Percentiles rank a stretch among this genome's conserved stretches.
These are phyloP conservation scores for Meyerozyma elateridarum DNA, from an alignment of 1,139 yeast species.

Conservation along the genomic window DNA sequence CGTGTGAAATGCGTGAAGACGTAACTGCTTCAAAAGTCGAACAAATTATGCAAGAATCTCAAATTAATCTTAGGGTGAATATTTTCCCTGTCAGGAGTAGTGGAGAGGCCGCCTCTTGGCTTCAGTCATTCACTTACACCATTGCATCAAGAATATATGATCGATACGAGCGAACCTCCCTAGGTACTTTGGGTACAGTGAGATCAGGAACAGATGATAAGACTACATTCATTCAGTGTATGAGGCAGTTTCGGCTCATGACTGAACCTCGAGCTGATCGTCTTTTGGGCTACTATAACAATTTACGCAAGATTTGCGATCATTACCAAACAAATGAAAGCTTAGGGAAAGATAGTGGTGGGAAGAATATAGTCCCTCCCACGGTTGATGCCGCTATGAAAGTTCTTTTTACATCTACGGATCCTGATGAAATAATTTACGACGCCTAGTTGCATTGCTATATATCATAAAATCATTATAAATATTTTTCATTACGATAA, in stretches of 20 bases:
- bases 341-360: conserved; percentile 33
- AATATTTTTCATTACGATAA: conserved; percentile 10
- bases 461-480: too few species aligned
- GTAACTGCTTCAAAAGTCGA: conserved; percentile 38
- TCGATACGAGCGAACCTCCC: conserved; percentile 48
- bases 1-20: conserved; percentile 8
- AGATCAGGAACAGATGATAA: conserved; percentile 48
- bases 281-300: conserved; percentile 31
- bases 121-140: conserved; percentile 53
- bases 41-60: conserved; percentile 22
- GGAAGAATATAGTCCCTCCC: conserved; percentile 33
- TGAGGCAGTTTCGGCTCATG: conserved; percentile 54
- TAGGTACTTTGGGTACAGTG: conserved; percentile 51
- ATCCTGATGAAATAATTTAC: conserved; percentile 42
- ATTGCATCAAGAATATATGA: conserved; percentile 52
- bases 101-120: conserved; percentile 50
- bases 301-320: conserved; percentile 32
- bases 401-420: conserved; percentile 43
- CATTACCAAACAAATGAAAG: conserved; percentile 21
- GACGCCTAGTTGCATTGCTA: too few species aligned
- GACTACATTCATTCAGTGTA: conserved; percentile 43
- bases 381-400: conserved; percentile 41
- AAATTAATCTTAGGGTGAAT: conserved; percentile 34
- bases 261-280: conserved; percentile 42
- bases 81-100: conserved; percentile 43